These are phyloP conservation scores for Hebeloma cylindrosporum DNA, from an alignment of 768 basidiomycete genomes.

Conservation along the genomic window DNA sequence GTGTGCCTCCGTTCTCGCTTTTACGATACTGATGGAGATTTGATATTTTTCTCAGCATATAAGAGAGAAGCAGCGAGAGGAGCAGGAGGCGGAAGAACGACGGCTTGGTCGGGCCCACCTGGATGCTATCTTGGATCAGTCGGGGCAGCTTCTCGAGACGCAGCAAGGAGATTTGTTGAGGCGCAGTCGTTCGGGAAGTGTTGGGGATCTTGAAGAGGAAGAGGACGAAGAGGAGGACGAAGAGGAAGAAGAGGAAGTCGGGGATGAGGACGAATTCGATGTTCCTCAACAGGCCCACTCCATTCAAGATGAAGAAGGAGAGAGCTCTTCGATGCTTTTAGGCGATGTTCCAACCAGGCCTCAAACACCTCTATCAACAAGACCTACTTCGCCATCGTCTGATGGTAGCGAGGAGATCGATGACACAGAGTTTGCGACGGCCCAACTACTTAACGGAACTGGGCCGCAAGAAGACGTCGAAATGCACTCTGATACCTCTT, in stretches of 20 bases:
- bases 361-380: background rate
- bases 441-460: conserved; percentile 4
- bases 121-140: conserved; percentile 87
- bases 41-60: conserved; percentile 54
- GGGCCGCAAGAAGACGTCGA: conserved; percentile 7
- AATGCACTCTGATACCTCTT: conserved; percentile 10
- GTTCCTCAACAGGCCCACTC: background rate
- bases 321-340: conserved; percentile 12
- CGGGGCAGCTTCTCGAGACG: conserved; percentile 80
- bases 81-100: conserved; percentile 73
- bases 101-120: conserved; percentile 81
- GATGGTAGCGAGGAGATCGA: conserved; percentile 8
- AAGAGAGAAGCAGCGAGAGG: conserved; percentile 63
- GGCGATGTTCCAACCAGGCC: background rate
- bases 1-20: conserved; percentile 15
- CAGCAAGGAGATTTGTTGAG: conserved; percentile 71
- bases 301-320: conserved; percentile 3
- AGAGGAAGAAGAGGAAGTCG: conserved; percentile 23
- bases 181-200: conserved; percentile 59
- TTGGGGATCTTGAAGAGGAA: conserved; percentile 27
- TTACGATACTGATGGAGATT: background rate
- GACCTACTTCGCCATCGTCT: too few relatives aligned
- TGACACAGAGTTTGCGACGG: conserved; percentile 6
- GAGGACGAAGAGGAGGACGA: conserved; percentile 19
- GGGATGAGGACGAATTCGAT: conserved; percentile 9